Evolutionary conservation across 208 protist species (phyloP).

Genomic region (Leishmania guyanensis): DNA sequence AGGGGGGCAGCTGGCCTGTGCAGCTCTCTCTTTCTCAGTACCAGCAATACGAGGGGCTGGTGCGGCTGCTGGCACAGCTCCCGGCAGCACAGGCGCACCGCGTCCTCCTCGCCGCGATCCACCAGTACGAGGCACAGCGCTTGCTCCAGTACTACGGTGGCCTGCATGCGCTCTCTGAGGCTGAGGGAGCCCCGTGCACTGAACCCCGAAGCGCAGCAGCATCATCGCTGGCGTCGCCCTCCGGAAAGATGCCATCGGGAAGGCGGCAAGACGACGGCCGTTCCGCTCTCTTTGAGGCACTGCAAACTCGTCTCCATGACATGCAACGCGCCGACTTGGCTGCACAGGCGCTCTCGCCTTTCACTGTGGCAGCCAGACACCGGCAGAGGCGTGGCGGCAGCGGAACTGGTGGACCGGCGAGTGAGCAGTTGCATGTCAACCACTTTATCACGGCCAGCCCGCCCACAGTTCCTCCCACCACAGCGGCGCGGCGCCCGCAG

Average conservation of each 20-base stretch:
- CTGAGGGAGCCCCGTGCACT: background rate
- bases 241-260: background rate
- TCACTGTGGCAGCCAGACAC: background rate
- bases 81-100: slow-evolving; percentile 10
- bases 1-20: slow-evolving; percentile 4
- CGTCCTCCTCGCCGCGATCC: slow-evolving; percentile 13
- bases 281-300: background rate
- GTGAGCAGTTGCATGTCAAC: background rate
- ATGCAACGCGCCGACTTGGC: slow-evolving; percentile 14
- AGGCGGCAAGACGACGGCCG: slow-evolving; percentile 8
- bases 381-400: background rate
- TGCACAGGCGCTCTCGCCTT: slow-evolving; percentile 5
- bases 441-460: background rate
- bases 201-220: no score
- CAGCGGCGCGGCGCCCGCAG: background rate
- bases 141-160: slow-evolving; percentile 33
- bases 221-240: slow-evolving; percentile 1
- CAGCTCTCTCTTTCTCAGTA: slow-evolving; percentile 12
- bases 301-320: slow-evolving; percentile 3
- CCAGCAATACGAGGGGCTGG: slow-evolving; percentile 8
- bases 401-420: background rate
- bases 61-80: slow-evolving; percentile 12
- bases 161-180: slow-evolving; percentile 4
- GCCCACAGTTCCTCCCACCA: background rate
- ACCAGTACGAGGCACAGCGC: slow-evolving; percentile 22